Percentiles rank a stretch among this genome's conserved stretches.
phyloP scores from a whole-genome alignment of 164 flowering plant genomes.

The Tetracentron sinense region DNA sequence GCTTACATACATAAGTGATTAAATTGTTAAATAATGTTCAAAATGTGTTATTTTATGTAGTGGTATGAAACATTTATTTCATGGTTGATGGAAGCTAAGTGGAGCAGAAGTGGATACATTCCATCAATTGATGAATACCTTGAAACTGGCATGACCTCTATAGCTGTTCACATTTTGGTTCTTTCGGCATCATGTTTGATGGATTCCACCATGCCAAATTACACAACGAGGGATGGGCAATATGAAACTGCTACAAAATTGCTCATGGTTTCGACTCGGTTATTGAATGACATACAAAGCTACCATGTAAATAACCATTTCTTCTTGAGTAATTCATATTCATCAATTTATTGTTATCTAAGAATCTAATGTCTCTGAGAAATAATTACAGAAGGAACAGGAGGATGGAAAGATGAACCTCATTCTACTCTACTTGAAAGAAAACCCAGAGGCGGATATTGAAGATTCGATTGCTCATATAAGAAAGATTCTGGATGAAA shows the following conservation, averaged over 20 bases:
- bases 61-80: conserved; percentile 34
- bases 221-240: conserved; percentile 4
- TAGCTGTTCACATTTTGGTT: conserved; percentile 25
- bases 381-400: conserved; percentile 30
- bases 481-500: conserved; percentile 16
- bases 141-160: conserved; percentile 30
- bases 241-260: conserved; percentile 24
- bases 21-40: no score
- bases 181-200: conserved; percentile 24
- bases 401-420: conserved; percentile 29
- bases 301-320: conserved; percentile 24
- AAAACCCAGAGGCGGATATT: conserved; percentile 27
- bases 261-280: conserved; percentile 34
- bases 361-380: background rate
- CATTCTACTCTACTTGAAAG: conserved; percentile 24
- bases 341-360: background rate
- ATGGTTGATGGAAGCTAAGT: conserved; percentile 37
- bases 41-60: conserved; percentile 9
- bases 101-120: conserved; percentile 26
- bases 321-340: background rate
- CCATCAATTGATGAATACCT: conserved; percentile 36
- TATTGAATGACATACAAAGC: conserved; percentile 40
- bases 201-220: conserved; percentile 2
- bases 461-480: conserved; percentile 29
- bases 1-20: background rate